A percentile compares a stretch with the other conserved stretches of the same genome.
These are phyloP conservation scores for Lachnellula subtilissima DNA, from an alignment of 2,329 filamentous ascomycete genomes.

Conservation along the genomic window DNA sequence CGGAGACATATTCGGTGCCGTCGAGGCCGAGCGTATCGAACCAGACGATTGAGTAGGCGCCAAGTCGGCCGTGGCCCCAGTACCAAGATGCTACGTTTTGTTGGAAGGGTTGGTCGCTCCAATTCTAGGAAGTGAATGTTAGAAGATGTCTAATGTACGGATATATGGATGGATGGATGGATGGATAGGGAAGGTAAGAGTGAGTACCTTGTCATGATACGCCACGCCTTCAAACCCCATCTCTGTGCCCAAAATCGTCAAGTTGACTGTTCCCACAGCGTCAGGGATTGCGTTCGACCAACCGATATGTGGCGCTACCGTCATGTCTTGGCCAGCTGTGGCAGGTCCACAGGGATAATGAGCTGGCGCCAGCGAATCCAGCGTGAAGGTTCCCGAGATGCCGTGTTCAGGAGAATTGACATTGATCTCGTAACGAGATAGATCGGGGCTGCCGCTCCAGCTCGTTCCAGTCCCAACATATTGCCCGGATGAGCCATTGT, in stretches of 20 bases:
- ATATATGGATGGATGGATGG: not conserved
- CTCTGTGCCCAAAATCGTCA: constrained; percentile 23
- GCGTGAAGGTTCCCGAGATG: constrained; percentile 11
- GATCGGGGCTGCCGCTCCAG: constrained; percentile 12
- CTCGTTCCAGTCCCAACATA: constrained; percentile 11
- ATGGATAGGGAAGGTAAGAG: not conserved
- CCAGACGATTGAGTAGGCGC: constrained; percentile 41
- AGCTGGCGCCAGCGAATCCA: constrained; percentile 14
- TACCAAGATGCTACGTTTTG: constrained; percentile 35
- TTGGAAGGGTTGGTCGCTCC: constrained; percentile 36
- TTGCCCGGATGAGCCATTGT: constrained; percentile 11
- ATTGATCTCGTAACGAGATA: constrained; percentile 10
- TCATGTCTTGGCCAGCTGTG: constrained; percentile 16
- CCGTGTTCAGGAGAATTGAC: constrained; percentile 13
- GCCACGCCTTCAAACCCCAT: constrained; percentile 35
- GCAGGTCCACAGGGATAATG: constrained; percentile 28
- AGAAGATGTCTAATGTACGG: not conserved
- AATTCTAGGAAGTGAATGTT: constrained; percentile 33
- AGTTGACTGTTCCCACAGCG: constrained; percentile 28
- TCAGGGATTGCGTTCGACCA: constrained; percentile 37
- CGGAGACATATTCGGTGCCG: constrained; percentile 24
- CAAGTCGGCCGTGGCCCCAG: constrained; percentile 42
- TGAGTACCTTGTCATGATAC: constrained; percentile 41
- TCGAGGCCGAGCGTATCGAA: constrained; percentile 33
- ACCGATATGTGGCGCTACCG: constrained; percentile 33